A percentile compares a stretch with the other conserved stretches of the same genome.
Evolutionary conservation across 2,329 filamentous ascomycete species (phyloP).

Genomic region (Aspergillus pseudoviridinutans): DNA sequence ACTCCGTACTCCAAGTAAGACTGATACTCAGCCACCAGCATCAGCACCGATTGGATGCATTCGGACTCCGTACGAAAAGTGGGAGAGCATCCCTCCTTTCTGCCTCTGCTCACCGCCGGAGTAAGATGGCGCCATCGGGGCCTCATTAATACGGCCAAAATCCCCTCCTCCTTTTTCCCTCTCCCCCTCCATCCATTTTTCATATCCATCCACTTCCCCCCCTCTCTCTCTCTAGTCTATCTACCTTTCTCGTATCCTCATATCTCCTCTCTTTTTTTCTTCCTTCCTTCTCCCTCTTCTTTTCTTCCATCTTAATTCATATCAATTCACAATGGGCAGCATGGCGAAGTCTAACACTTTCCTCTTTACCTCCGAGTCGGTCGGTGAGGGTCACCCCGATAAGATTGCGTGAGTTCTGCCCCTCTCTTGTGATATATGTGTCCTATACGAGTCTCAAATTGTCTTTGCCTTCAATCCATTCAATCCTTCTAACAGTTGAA

Average conservation of each 20-base stretch:
- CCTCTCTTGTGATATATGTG: constrained; percentile 1
- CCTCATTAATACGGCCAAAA: constrained; percentile 14
- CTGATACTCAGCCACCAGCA: neutral
- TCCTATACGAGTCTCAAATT: neutral
- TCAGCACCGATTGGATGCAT: neutral
- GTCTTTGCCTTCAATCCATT: constrained; percentile 5
- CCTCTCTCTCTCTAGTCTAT: constrained; percentile 1
- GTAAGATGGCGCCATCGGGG: constrained; percentile 27
- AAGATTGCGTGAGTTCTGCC: constrained; percentile 70
- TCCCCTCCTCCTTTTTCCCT: constrained; percentile 10
- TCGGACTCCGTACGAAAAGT: neutral
- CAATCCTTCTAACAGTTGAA: constrained; percentile 14
- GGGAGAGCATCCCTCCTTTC: constrained; percentile 3
- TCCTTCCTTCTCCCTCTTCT: constrained; percentile 7
- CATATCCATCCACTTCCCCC: neutral
- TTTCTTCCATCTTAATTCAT: constrained; percentile 18
- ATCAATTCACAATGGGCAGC: constrained; percentile 57
- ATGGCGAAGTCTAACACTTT: constrained; percentile 60
- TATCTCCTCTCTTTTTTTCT: constrained; percentile 7
- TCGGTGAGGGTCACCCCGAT: constrained; percentile 87
- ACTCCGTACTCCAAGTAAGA: neutral
- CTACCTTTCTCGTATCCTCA: constrained; percentile 4
- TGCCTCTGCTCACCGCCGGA: constrained; percentile 25
- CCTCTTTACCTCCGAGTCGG: constrained; percentile 87
- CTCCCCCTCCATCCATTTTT: neutral